phyloP scores from a whole-genome alignment of 129 eudicot genomes.

The Rutidosis leptorrhynchoides region DNA sequence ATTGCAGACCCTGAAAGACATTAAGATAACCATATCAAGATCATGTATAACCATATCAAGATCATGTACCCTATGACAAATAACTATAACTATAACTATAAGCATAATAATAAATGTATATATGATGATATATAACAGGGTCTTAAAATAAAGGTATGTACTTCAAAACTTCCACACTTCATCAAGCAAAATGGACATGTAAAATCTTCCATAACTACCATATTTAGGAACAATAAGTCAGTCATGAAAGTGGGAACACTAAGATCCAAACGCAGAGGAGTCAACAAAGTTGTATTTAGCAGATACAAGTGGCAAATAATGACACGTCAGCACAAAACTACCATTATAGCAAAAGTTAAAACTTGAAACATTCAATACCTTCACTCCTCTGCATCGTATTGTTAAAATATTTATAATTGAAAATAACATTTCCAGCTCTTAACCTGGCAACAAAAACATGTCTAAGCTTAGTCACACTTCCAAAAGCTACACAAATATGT shows the following conservation, averaged over 20 bases:
- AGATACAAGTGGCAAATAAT: slow-evolving; percentile 11
- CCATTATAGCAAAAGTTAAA: background rate
- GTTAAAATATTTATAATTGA: slow-evolving; percentile 70
- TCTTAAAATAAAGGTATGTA: slow-evolving; percentile 27
- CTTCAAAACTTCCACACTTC: slow-evolving; percentile 81
- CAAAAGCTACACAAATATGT: slow-evolving; percentile 14
- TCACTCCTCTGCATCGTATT: slow-evolving; percentile 75
- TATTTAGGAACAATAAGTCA: background rate
- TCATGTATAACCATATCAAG: background rate
- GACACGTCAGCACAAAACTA: background rate
- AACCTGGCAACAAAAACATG: slow-evolving; percentile 50
- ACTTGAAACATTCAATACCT: slow-evolving; percentile 47
- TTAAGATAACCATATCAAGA: slow-evolving; percentile 10
- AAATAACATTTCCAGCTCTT: slow-evolving; percentile 83
- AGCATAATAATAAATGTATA: background rate
- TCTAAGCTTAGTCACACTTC: slow-evolving; percentile 1
- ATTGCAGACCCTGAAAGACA: slow-evolving; percentile 62
- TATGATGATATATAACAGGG: slow-evolving; percentile 7
- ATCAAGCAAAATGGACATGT: slow-evolving; percentile 92
- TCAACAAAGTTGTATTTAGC: background rate
- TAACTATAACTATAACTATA: background rate
- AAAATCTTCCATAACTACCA: slow-evolving; percentile 91
- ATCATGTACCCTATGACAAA: background rate
- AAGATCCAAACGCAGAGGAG: background rate
- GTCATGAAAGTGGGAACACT: background rate